Conservation (phyloP, 495 filamentous ascomycete species). For the Aspergillus egyptiacus region DNA sequence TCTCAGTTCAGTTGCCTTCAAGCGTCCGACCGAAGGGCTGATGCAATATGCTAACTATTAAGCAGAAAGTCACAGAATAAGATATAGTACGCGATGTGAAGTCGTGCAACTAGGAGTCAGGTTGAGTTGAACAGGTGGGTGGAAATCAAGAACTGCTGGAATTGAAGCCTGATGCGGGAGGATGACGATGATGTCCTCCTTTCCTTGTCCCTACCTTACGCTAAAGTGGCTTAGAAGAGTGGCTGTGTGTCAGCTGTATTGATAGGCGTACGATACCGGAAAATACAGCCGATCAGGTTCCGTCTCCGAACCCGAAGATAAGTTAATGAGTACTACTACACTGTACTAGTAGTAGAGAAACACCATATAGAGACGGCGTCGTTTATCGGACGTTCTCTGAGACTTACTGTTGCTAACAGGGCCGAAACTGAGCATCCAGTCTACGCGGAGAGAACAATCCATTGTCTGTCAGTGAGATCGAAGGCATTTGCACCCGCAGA, state of each 20-base stretch:
- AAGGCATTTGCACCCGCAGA: too few relatives aligned
- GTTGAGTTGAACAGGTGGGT: conserved; percentile 6
- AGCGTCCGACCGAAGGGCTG: background rate
- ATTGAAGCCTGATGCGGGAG: conserved; percentile 21
- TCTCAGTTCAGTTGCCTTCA: background rate
- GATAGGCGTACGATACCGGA: background rate
- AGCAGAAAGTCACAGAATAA: background rate
- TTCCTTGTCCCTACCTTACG: too few relatives aligned
- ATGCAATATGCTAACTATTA: background rate
- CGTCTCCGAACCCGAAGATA: too few relatives aligned
- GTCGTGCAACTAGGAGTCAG: background rate
- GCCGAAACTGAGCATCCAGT: too few relatives aligned
- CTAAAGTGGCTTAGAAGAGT: conserved; percentile 6
- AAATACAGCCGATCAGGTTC: conserved; percentile 7
- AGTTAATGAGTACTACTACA: too few relatives aligned
- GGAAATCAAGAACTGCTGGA: conserved; percentile 5
- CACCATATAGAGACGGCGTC: too few relatives aligned
- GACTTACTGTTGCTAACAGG: too few relatives aligned
- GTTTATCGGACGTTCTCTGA: too few relatives aligned
- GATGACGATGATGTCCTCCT: conserved; percentile 8
- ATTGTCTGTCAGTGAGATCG: too few relatives aligned
- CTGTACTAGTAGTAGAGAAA: background rate
- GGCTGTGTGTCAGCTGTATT: conserved; percentile 14
- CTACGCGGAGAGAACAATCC: too few relatives aligned
- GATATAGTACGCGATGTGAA: background rate